Evolutionary conservation across 495 filamentous ascomycete genomes (phyloP), one percentile per base, ranked within the genome.

Genomic region (Penicillium coprophilum): DNA sequence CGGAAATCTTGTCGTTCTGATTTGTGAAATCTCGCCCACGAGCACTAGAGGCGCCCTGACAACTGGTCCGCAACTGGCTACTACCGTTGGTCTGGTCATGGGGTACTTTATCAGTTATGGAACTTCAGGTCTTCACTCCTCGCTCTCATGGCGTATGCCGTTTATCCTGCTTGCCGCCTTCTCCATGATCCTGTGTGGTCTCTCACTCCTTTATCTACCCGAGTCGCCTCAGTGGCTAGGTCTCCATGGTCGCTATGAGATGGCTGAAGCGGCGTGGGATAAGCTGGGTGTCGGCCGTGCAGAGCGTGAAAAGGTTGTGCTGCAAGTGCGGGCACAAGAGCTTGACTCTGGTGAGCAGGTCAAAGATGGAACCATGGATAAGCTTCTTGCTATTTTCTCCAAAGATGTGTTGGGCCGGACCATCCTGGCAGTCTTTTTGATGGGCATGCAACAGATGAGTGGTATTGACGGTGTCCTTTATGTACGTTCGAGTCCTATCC

Each of bases 61-160:
- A 0, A 79, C 82, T 1, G 68, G 78, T 4, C 80, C 80, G n/a
- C 84, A 87, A 57, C 58, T 85, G 20, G 57, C 83, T 36, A 80
- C 77, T 17, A 78, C 78, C 0, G 36, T 78, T 1, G 84, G 82
- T 1, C 62, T 86, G 4, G 72, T 76, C 8, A 36, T 73, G 0
- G 85, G 85, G 0, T 88, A 81, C 58, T 87, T 88, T 56, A 79
- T 74, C n/a, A 85, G 82, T 57, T 87, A 87, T 57, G 85, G 81
- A 21, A 77, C 78, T 20, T 68, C 77, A 4, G 65, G 71, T 10
- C 67, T 85, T 17, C 20, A 67, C 0, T 80, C 79, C 1, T 82
- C 82, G 4, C 63, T 83, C 17, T 77, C 82, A 6, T 87, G 85
- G 85, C 73, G 85, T 6, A 55, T 77, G 0, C 84, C 83, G 0